phyloP scores from a whole-genome alignment of 345 rosid species.

The Ceriops tagal region DNA sequence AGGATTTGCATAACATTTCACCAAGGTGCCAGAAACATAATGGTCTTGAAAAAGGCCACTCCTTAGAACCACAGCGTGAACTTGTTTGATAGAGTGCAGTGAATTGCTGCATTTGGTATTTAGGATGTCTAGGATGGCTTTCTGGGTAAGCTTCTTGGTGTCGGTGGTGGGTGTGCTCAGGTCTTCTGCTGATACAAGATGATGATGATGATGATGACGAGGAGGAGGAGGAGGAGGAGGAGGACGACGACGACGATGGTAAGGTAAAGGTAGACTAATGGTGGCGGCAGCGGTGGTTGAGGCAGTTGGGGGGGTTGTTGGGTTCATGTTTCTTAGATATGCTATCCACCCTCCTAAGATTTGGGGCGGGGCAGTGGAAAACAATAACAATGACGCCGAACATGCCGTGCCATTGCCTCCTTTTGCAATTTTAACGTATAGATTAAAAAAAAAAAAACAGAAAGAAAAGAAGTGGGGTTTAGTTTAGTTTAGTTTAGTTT shows the following conservation, averaged over 20 bases:
- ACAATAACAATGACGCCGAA: too few relatives aligned
- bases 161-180: constrained; percentile 21
- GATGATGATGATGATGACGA: neutral
- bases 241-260: constrained; percentile 10
- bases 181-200: constrained; percentile 9
- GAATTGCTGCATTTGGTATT: constrained; percentile 31
- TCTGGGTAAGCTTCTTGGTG: constrained; percentile 26
- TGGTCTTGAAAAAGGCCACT: constrained; percentile 42
- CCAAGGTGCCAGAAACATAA: constrained; percentile 38
- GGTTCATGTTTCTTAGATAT: constrained; percentile 13
- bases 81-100: constrained; percentile 30
- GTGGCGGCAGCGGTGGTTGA: constrained; percentile 9
- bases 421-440: too few relatives aligned
- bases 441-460: too few relatives aligned
- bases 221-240: too few relatives aligned
- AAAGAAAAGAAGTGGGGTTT: too few relatives aligned
- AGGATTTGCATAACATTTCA: constrained; percentile 35
- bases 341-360: neutral
- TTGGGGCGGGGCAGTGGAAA: neutral
- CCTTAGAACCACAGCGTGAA: constrained; percentile 33
- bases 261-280: constrained; percentile 9
- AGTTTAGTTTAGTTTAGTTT: too few relatives aligned
- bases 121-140: constrained; percentile 30
- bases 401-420: too few relatives aligned
- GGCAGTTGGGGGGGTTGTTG: neutral